Base-by-base conservation (phyloP, 2,329 filamentous ascomycete species). In the Colletotrichum sansevieriae region DNA sequence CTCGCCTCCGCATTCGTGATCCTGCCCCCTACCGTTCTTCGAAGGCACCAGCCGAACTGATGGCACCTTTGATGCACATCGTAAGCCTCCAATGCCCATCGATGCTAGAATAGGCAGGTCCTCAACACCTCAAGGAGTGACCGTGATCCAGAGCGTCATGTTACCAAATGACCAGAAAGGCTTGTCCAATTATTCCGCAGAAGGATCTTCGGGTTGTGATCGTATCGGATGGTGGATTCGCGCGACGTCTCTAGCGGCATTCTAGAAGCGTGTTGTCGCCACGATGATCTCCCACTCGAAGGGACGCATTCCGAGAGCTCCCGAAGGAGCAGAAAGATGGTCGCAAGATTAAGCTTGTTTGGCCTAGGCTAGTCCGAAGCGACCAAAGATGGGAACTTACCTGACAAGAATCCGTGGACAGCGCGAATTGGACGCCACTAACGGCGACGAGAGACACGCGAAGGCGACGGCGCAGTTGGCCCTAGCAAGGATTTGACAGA, bases 91-190 rank as follows among this genome's bases (percentile, higher is more conserved):
- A 15, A 29, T 25, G 55, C 44, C 39, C 41, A 49, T 60, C 55
- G 22, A 60, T 59, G 13, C 55, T 54, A 15, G 2, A 65, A 55
- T 39, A 65, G 55, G 65, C 56, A 55, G 55, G 61, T 65, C 54
- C n/a, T 37, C 37, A 2, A 20, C 33, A 49, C n/a, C 5, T 7
- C 13, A 10, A 11, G 39, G 20, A 13, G 20, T 13, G 9, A 13
- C 12, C 22, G 43, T n/a, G 47, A n/a, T 60, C 22, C 43, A 35
- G 41, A 46, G 22, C 22, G 12, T 11, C 33, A 47, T 11, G 47
- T 41, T 18, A 18, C 9, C 44, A 29, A n/a, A 20, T 43, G n/a
- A 13, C 11, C 4, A 20, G 55, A 35, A 12, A 35, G 51, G 58
- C 44, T 35, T 25, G 43, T 49, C 43, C 12, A 33, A 44, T 44